Evolutionary conservation across 2,329 filamentous ascomycete species (phyloP).

Genomic region (Epichloe sylvatica): DNA sequence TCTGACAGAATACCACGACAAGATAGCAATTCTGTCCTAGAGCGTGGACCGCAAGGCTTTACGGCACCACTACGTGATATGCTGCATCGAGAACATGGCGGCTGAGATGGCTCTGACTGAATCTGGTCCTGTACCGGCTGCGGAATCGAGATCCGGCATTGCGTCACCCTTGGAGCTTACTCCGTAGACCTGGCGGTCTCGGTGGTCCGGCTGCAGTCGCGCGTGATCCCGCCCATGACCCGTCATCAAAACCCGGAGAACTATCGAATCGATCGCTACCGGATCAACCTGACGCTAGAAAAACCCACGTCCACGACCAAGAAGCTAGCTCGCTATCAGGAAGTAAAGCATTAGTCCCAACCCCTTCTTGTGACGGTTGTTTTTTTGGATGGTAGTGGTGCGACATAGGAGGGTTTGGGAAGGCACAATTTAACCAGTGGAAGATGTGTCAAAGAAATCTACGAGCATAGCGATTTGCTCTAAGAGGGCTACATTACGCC

Average conservation of each 20-base stretch:
- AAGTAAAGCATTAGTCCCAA: background rate
- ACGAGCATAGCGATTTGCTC: background rate
- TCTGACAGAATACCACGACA: conserved; percentile 6
- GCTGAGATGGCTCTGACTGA: background rate
- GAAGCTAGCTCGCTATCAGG: background rate
- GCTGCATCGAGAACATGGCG: conserved; percentile 11
- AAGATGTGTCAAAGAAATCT: too few species aligned
- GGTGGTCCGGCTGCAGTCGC: background rate
- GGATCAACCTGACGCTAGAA: too few species aligned
- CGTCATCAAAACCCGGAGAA: background rate
- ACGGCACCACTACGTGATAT: conserved; percentile 11
- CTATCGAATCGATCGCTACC: background rate
- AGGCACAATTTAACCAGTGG: too few species aligned
- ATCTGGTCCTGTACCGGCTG: background rate
- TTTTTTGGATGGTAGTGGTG: background rate
- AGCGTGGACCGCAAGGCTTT: conserved; percentile 7
- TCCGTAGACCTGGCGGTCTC: background rate
- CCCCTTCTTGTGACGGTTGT: background rate
- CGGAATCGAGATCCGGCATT: background rate
- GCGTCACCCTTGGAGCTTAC: background rate
- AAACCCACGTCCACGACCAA: background rate
- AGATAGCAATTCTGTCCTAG: conserved; percentile 2
- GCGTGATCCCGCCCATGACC: too few species aligned
- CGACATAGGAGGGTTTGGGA: background rate
- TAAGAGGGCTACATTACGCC: background rate